phyloP scores from a whole-genome alignment of 192 early-diverging fungal genomes.

The Chytriomyces sp. region DNA sequence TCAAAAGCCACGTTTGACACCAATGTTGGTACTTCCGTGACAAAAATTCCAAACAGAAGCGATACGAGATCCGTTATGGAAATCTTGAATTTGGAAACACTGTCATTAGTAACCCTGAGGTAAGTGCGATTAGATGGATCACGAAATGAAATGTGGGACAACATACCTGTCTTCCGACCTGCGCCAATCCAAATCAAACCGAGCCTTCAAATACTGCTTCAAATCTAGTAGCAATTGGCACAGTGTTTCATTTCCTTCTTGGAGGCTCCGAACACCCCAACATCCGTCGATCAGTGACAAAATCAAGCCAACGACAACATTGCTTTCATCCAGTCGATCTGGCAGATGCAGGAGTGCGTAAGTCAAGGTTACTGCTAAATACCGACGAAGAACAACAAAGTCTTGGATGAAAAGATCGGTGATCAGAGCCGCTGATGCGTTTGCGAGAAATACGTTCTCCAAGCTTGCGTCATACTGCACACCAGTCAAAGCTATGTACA shows the following conservation, averaged over 20 bases:
- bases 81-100: conserved; percentile 36
- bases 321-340: conserved; percentile 25
- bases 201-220: conserved; percentile 21
- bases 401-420: conserved; percentile 46
- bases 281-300: conserved; percentile 44
- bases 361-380: conserved; percentile 47
- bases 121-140: neutral
- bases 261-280: conserved; percentile 17
- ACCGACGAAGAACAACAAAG: conserved; percentile 32
- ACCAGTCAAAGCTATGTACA: conserved; percentile 39
- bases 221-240: conserved; percentile 11
- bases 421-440: conserved; percentile 36
- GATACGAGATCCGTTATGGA: conserved; percentile 36
- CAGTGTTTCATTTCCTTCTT: neutral
- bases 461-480: conserved; percentile 30
- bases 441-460: conserved; percentile 34
- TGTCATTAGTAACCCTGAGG: neutral
- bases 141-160: neutral
- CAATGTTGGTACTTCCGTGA: conserved; percentile 29
- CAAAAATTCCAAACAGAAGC: conserved; percentile 43
- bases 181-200: conserved; percentile 14
- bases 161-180: conserved; percentile 7
- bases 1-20: conserved; percentile 35
- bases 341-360: conserved; percentile 47
- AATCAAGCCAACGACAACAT: conserved; percentile 34